Base-by-base conservation (phyloP, 1,284 basidiomycete species). In the Bondarzewia mesenterica region DNA sequence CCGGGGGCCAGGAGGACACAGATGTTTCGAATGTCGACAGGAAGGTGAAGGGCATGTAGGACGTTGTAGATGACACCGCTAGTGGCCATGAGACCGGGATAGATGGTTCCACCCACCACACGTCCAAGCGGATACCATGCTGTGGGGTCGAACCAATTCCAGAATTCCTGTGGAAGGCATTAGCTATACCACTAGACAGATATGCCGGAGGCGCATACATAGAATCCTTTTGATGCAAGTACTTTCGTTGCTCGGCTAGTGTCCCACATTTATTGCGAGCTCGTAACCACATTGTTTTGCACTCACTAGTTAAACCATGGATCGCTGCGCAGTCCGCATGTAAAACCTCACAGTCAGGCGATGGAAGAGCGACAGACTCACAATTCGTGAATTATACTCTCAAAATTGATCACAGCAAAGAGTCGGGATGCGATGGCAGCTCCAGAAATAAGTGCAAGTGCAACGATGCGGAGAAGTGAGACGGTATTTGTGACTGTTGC, bases 81-180 rank as follows among this genome's bases (percentile, higher is more conserved):
- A 10, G 96, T 99, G 25, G 91, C 90, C 95, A 99, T 98, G 41
- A 98, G 74, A 56, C 93, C 96, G 3, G 96, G 96, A 65, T 98
- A 99, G 60, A 99, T 89, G 8, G 96, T 99, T 42, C 95, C 95
- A 48, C 96, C 96, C 39, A 98, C 95, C 44, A 96, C 93, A 61
- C 96, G 89, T 42, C 96, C 96, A 2, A 99, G 83, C 12, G 96
- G 96, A 63, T 99, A 99, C 96, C 92, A 95, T 59, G 94, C 94
- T 5, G 96, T 96, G 27, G 94, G 93, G 69, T 99, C 96, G 66
- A 99, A 99, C 96, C 96, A 99, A 66, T 99, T 99, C 95, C 91
- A 99, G 70, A 94, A 99, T 82, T 88, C 93, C 93, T 93, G 59
- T 46, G 48, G 23, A 12, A 21, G 44, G 42, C 35, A 44, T 43